phyloP scores from a whole-genome alignment of 2,329 filamentous ascomycete genomes.

The Fusarium redolens region DNA sequence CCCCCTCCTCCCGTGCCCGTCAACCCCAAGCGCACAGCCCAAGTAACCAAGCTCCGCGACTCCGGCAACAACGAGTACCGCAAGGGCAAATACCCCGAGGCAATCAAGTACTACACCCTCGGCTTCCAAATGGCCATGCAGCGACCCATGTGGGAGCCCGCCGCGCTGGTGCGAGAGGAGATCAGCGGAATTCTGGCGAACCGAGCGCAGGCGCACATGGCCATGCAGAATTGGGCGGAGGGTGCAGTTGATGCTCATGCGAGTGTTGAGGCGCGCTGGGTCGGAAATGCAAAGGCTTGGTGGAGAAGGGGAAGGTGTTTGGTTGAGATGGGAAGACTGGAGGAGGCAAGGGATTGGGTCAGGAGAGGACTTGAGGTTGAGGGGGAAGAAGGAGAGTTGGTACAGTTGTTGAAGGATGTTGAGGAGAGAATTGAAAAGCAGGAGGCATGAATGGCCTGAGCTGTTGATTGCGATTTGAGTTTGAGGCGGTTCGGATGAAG shows the following conservation, averaged over 20 bases:
- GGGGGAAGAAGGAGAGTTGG: constrained; percentile 74
- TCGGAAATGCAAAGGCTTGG: constrained; percentile 94
- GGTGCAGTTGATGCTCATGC: constrained; percentile 88
- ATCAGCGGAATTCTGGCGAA: constrained; percentile 83
- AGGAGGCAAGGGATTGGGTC: constrained; percentile 86
- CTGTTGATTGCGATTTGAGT: neutral
- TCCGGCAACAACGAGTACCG: constrained; percentile 85
- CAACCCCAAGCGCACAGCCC: constrained; percentile 89
- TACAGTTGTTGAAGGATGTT: constrained; percentile 72
- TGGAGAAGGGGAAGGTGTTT: constrained; percentile 88
- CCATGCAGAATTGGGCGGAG: constrained; percentile 82
- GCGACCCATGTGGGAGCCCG: constrained; percentile 89
- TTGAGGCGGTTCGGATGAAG: neutral
- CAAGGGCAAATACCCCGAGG: constrained; percentile 79
- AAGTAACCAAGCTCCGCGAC: constrained; percentile 92
- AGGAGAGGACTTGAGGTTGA: constrained; percentile 84
- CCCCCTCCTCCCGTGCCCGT: constrained; percentile 91
- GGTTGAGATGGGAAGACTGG: constrained; percentile 87
- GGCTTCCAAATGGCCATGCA: constrained; percentile 89
- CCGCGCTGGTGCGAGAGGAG: constrained; percentile 86
- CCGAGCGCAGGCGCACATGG: constrained; percentile 91
- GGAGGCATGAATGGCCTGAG: constrained; percentile 42
- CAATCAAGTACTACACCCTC: constrained; percentile 83
- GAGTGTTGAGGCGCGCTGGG: constrained; percentile 86
- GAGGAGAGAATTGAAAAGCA: constrained; percentile 58